Evolutionary conservation across 139 green algal species (phyloP).

Genomic region (Yamagishiella unicocca): DNA sequence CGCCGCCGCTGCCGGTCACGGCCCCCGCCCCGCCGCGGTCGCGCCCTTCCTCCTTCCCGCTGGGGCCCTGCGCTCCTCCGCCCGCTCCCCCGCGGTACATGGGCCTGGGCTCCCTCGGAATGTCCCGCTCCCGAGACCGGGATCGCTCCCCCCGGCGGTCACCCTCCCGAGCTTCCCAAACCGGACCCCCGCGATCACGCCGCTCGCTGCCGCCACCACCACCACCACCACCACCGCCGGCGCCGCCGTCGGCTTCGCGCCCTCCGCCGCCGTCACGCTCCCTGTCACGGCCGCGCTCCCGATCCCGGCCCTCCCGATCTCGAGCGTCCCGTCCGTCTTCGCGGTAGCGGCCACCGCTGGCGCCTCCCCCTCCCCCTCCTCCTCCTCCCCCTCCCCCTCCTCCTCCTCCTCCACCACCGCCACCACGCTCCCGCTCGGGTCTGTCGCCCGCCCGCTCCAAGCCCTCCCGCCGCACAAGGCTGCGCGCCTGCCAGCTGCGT

Average conservation of each 20-base stretch:
- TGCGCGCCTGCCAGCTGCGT: conserved; percentile 44
- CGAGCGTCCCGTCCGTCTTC: conserved; percentile 15
- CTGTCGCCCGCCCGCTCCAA: conserved; percentile 4
- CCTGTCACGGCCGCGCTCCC: background rate
- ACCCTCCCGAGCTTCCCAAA: background rate
- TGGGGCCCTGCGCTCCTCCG: background rate
- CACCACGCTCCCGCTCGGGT: background rate
- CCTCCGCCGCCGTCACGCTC: background rate
- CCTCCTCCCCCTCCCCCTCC: conserved; percentile 1
- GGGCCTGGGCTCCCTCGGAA: background rate
- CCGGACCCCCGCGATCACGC: background rate
- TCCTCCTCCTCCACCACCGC: background rate
- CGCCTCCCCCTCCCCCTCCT: background rate
- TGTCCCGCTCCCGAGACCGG: background rate
- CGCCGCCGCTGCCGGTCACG: background rate
- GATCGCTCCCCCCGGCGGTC: background rate
- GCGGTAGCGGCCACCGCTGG: background rate
- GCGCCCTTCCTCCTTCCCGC: background rate
- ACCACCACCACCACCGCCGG: background rate
- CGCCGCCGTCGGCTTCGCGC: background rate
- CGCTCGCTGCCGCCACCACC: background rate
- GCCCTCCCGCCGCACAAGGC: background rate
- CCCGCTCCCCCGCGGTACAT: background rate
- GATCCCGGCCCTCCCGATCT: background rate
- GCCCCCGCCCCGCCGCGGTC: background rate